Percentiles rank a stretch among this genome's conserved stretches.
These are phyloP conservation scores for Desmodesmus armatus DNA, from an alignment of 139 green algal species.

Conservation along the genomic window DNA sequence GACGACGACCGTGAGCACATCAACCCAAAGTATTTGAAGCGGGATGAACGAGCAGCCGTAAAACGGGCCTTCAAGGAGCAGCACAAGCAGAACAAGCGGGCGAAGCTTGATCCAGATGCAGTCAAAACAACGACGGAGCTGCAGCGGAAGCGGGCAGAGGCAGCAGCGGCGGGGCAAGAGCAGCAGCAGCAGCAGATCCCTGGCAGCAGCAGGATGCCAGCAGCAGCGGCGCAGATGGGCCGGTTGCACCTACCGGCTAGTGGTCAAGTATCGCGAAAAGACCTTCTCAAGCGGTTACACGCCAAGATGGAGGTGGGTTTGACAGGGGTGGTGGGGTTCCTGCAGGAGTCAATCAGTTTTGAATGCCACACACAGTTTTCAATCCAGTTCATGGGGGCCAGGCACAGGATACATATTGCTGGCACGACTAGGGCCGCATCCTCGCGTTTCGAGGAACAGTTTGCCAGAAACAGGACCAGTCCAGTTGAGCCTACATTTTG, in stretches of 20 bases:
- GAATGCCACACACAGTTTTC: too few species aligned
- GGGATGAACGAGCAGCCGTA: constrained; percentile 58
- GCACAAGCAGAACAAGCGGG: constrained; percentile 69
- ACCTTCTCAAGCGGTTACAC: constrained; percentile 72
- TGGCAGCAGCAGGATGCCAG: too few species aligned
- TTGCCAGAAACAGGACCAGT: too few species aligned
- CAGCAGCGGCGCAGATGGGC: constrained; percentile 20
- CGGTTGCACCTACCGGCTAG: constrained; percentile 43
- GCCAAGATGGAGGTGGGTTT: constrained; percentile 64
- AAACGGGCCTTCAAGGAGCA: constrained; percentile 72
- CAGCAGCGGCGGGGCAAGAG: constrained; percentile 8
- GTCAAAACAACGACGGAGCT: constrained; percentile 64
- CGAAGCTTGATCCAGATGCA: constrained; percentile 73
- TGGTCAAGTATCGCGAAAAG: constrained; percentile 57
- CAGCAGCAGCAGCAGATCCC: constrained; percentile 28
- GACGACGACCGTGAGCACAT: constrained; percentile 47
- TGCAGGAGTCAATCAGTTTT: too few species aligned
- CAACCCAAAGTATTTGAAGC: constrained; percentile 64
- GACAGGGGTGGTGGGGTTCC: too few species aligned
- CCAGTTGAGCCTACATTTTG: too few species aligned
- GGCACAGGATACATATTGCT: too few species aligned
- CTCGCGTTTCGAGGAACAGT: too few species aligned
- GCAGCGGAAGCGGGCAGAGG: constrained; percentile 51
- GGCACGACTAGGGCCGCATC: too few species aligned
- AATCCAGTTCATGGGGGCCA: too few species aligned